These are phyloP conservation scores for Coprinopsis cinerea DNA, from an alignment of 768 basidiomycete species.

Conservation along the genomic window DNA sequence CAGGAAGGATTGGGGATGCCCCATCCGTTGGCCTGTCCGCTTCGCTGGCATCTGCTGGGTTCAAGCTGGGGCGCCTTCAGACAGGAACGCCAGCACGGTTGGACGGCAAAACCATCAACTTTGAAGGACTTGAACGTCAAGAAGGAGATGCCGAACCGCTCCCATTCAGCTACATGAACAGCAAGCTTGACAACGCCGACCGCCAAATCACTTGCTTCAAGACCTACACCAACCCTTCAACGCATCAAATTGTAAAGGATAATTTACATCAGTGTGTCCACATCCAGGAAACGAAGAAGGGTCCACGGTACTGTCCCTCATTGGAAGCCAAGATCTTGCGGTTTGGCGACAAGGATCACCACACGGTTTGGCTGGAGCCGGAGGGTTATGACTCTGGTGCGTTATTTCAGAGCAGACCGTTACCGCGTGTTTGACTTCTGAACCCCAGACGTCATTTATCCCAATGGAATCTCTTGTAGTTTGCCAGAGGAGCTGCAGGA, in stretches of 20 bases:
- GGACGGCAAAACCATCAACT: slow-evolving; percentile 65
- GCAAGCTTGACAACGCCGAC: slow-evolving; percentile 65
- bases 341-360: slow-evolving; percentile 64
- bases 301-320: slow-evolving; percentile 91
- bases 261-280: slow-evolving; percentile 78
- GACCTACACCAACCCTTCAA: slow-evolving; percentile 66
- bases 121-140: slow-evolving; percentile 53
- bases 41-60: slow-evolving; percentile 69
- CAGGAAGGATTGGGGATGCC: slow-evolving; percentile 68
- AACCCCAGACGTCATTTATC: slow-evolving; percentile 72
- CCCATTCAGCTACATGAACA: slow-evolving; percentile 75
- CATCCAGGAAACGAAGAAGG: slow-evolving; percentile 86
- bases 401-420: slow-evolving; percentile 1
- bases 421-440: too few species aligned
- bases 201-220: slow-evolving; percentile 70
- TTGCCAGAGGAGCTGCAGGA: slow-evolving; percentile 85
- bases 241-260: slow-evolving; percentile 70
- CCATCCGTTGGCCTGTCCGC: slow-evolving; percentile 71
- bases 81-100: slow-evolving; percentile 84
- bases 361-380: slow-evolving; percentile 85
- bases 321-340: slow-evolving; percentile 82
- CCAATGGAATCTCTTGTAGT: slow-evolving; percentile 85
- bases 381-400: slow-evolving; percentile 86
- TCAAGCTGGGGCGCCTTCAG: slow-evolving; percentile 78
- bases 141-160: slow-evolving; percentile 57